Conservation (phyloP, 1,284 basidiomycete genomes). For the Schizophyllum amplum region DNA sequence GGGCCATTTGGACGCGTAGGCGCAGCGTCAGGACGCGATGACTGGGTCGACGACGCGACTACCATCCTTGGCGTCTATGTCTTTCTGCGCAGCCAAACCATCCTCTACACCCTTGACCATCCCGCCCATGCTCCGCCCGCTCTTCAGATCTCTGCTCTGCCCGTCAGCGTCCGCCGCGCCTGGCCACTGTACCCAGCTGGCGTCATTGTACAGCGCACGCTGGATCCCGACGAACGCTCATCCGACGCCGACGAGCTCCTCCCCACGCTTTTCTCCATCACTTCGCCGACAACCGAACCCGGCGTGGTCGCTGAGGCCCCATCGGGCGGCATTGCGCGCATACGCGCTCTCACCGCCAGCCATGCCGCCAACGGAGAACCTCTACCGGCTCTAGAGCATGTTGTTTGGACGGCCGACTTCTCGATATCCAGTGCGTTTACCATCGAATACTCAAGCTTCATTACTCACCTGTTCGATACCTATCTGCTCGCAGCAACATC, state of each 20-base stretch:
- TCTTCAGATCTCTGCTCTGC: constrained; percentile 49
- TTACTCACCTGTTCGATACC: too few relatives aligned
- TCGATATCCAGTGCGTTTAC: too few relatives aligned
- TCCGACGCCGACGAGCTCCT: constrained; percentile 53
- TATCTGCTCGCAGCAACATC: too few relatives aligned
- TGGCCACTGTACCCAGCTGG: constrained; percentile 76
- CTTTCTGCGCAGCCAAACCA: constrained; percentile 72
- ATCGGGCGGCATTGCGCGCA: constrained; percentile 46
- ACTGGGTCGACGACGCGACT: neutral
- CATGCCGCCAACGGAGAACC: neutral
- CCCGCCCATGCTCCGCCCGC: too few relatives aligned
- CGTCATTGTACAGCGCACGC: constrained; percentile 69
- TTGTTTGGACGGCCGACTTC: neutral
- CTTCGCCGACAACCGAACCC: constrained; percentile 70
- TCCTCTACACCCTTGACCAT: constrained; percentile 39
- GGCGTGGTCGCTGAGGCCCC: constrained; percentile 51
- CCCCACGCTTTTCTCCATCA: constrained; percentile 72
- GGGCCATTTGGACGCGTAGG: neutral
- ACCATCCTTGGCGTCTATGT: constrained; percentile 60
- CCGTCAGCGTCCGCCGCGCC: constrained; percentile 70
- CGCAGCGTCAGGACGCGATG: neutral
- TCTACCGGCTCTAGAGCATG: neutral
- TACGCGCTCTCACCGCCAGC: neutral
- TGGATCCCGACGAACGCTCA: constrained; percentile 62
- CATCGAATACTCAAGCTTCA: too few relatives aligned